phyloP scores from a whole-genome alignment of 1,139 yeast species.

The Blastobotrys aristatus region DNA sequence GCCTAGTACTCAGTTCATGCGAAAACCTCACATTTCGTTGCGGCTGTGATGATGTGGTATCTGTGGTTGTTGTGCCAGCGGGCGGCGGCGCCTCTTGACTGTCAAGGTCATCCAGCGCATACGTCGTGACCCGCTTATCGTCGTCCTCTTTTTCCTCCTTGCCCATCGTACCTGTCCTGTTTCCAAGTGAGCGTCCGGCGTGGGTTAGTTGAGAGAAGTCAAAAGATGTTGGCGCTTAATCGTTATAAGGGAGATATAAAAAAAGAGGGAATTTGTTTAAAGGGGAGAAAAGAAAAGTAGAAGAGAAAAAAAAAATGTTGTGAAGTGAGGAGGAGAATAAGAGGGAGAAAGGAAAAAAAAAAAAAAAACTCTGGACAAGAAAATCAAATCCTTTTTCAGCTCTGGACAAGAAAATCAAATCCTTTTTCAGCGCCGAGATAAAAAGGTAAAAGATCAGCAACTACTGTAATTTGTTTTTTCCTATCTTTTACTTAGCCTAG shows the following conservation, averaged over 20 bases:
- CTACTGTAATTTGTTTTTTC: too few species aligned
- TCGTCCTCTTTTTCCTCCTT: neutral
- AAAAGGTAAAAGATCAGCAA: too few species aligned
- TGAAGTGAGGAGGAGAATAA: neutral
- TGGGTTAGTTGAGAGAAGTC: too few species aligned
- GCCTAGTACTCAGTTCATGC: neutral
- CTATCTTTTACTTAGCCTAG: too few species aligned
- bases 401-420: neutral
- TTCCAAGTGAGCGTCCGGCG: too few species aligned
- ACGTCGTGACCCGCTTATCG: slow-evolving; percentile 1
- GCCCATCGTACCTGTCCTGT: too few species aligned
- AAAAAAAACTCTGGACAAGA: neutral
- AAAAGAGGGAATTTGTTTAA: neutral
- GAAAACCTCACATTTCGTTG: neutral
- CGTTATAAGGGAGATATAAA: too few species aligned
- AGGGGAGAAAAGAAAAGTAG: neutral
- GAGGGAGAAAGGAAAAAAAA: neutral
- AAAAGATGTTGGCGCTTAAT: neutral
- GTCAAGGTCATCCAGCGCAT: slow-evolving; percentile 4
- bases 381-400: neutral
- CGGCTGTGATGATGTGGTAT: neutral
- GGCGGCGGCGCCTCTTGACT: neutral
- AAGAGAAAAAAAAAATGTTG: neutral
- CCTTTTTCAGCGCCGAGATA: neutral
- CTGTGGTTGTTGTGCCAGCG: neutral